Base-by-base conservation (phyloP, 2,329 filamentous ascomycete genomes). In the Aspergillus costaricaensis region DNA sequence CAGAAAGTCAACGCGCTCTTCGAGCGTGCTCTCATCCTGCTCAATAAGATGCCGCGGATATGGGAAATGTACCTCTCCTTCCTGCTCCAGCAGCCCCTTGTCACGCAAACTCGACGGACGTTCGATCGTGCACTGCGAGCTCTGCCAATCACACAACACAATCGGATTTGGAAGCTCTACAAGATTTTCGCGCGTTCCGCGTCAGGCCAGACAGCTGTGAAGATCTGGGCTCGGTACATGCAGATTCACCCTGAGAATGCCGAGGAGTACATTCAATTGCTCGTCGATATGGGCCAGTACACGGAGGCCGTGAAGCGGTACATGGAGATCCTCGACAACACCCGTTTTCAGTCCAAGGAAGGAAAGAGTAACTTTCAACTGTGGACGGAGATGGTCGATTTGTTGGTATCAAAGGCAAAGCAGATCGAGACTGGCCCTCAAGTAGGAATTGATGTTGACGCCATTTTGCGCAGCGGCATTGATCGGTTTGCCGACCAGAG, bases 31-130 rank as follows among this genome's bases (percentile, higher is more conserved):
- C 81, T 99, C 55, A 91, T 97, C 60, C 83, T 99, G 43, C 85
- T 99, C 63, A 97, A 99, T 80, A 99, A 99, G 80, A 99, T 99
- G 95, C 95, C 96, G 23, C 86, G 88, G 67, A 95, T 99, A 73
- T 99, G 95, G 96, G 93, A 97, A 75, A 91, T 98, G 88, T 99
- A 97, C 75, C 87, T 99, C 63, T 85, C 85, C 52, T 98, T 99
- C 73, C 82, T 99, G 60, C 87, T 94, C 73, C 87, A 91, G 71
- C 95, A 99, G 75, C 95, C 95, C n/a, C 81, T 96, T 57, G 88
- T 99, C 62, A 97, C 94, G 7, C 83, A 88, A 59, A 96, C 92
- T 25, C 87, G 95, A 61, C 88, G 88, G 65, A 91, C 91, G 0
- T 99, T 99, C 78, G 94, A 99, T 78, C 88, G 92, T 61, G 93